Conservation (phyloP, 169 alveolate species). For the Cryptosporidium ubiquitum region DNA sequence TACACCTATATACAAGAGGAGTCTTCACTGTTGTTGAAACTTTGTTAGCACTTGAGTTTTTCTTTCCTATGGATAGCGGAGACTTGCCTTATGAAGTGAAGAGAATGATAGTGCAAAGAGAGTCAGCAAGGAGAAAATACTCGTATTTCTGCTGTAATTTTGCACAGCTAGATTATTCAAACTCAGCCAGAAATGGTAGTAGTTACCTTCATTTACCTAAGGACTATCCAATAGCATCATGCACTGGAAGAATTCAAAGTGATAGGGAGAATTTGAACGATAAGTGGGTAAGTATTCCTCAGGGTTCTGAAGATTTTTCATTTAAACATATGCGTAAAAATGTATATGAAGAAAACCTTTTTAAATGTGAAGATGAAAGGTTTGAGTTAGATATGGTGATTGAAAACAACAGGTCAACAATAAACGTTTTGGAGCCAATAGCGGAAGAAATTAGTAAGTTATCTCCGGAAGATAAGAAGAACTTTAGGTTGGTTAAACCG, state of each 20-base stretch:
- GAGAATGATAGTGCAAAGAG: constrained; percentile 71
- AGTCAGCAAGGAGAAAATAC: constrained; percentile 67
- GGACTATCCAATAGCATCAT: constrained; percentile 67
- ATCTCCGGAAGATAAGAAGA: constrained; percentile 76
- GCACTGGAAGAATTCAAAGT: constrained; percentile 58
- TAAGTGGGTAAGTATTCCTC: constrained; percentile 84
- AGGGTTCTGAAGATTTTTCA: constrained; percentile 86
- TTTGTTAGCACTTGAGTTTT: constrained; percentile 54
- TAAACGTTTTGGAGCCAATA: constrained; percentile 78
- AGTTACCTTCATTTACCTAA: constrained; percentile 68
- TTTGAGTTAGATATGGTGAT: constrained; percentile 84
- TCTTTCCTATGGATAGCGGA: constrained; percentile 75
- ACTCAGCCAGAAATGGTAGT: constrained; percentile 58
- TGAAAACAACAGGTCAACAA: constrained; percentile 78
- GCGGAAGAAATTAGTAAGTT: constrained; percentile 73
- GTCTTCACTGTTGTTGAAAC: constrained; percentile 71
- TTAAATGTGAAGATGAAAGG: constrained; percentile 88
- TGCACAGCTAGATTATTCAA: constrained; percentile 62
- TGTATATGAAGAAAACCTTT: constrained; percentile 85
- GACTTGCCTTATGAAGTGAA: constrained; percentile 70
- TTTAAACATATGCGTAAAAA: constrained; percentile 84
- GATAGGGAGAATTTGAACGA: constrained; percentile 79
- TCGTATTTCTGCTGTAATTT: constrained; percentile 69
- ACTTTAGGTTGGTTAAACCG: constrained; percentile 61
- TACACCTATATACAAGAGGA: constrained; percentile 66